These are phyloP conservation scores for Claviceps sorghi DNA, from an alignment of 2,329 filamentous ascomycete species.

Conservation along the genomic window DNA sequence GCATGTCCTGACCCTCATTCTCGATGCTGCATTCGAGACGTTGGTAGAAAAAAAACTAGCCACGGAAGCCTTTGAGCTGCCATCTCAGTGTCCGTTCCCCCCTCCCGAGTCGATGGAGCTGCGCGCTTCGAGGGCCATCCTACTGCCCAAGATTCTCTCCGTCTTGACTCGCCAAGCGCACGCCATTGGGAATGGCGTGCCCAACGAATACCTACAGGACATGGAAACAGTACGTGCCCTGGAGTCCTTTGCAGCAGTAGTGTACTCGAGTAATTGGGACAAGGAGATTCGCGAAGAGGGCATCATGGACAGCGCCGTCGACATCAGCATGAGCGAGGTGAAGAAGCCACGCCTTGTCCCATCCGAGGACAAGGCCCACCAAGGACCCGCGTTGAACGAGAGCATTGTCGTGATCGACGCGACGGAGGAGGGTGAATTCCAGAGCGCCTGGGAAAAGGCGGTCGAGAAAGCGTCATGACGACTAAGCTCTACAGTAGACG, in stretches of 20 bases:
- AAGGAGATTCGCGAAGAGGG: constrained; percentile 43
- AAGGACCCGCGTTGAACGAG: constrained; percentile 19
- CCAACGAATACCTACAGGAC: constrained; percentile 54
- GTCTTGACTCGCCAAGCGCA: constrained; percentile 86
- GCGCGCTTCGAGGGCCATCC: constrained; percentile 44
- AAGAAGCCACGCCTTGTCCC: constrained; percentile 7
- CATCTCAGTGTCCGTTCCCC: constrained; percentile 21
- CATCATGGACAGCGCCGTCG: constrained; percentile 23
- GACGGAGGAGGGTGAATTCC: constrained; percentile 34
- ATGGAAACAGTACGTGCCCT: constrained; percentile 66
- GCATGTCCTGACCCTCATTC: constrained; percentile 69
- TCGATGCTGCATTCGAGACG: constrained; percentile 75
- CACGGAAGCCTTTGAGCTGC: constrained; percentile 57
- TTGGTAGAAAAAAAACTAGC: constrained; percentile 74
- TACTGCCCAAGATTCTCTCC: constrained; percentile 75
- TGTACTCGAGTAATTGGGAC: constrained; percentile 75
- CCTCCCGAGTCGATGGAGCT: constrained; percentile 35
- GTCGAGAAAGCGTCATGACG: constrained; percentile 15
- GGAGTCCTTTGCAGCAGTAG: constrained; percentile 72
- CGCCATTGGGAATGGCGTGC: constrained; percentile 65
- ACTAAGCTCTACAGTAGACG: neutral
- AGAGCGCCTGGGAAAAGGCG: constrained; percentile 58
- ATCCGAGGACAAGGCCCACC: constrained; percentile 11
- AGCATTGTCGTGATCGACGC: constrained; percentile 40
- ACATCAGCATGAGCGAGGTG: constrained; percentile 15